Evolutionary conservation across 225 moss, liverwort and hornwort genomes (phyloP), one percentile per base, ranked within the genome.

Genomic region (Thuidium tamariscinum): DNA sequence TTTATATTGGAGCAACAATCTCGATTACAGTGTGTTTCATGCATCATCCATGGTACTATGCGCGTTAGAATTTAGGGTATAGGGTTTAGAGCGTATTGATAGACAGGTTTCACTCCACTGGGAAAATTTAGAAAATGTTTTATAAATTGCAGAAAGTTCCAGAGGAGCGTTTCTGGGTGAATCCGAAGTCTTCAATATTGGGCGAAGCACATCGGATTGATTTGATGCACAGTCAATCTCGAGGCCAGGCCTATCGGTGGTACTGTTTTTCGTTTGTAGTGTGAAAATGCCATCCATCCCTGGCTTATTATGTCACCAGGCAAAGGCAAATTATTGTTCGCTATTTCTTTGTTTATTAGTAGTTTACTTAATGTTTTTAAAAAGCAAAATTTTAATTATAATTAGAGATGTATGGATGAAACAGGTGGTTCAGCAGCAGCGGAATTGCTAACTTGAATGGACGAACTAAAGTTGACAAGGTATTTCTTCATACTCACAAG

Each of bases 401-500:
- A 88, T 74, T 68, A 59, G 62, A 83, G 86, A 62, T 60, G 22
- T 80, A 62, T 81, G 88, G 76, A 76, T 69, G 49, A 55, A 86
- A 46, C 83, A 90, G 88, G 88, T 83, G 86, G 80, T 75, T 80
- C 80, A 83, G 55, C 48, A 71, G 69, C 57, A 56, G 74, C 76
- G 49, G 72, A 85, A 55, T 77, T 52, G 80, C 77, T 57, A 51
- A 72, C 39, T 72, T 29, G 34, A 78, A 78, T 85, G 82, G 79
- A 77, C 62, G 42, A 63, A 63, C 86, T 70, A 66, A 59, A 81
- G 86, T 55, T 86, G 83, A 57, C 77, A 88, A 84, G 48, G 9
- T 54, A n/a, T 82, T 64, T 66, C 66, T 88, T 78, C 88, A 81
- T 72, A 81, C 77, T 46, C 65, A 20, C 76, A 88, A 88, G 89